Evolutionary conservation across 805 yeast genomes (phyloP), one percentile per base, ranked within the genome.

Genomic region (Ogataea neopini): DNA sequence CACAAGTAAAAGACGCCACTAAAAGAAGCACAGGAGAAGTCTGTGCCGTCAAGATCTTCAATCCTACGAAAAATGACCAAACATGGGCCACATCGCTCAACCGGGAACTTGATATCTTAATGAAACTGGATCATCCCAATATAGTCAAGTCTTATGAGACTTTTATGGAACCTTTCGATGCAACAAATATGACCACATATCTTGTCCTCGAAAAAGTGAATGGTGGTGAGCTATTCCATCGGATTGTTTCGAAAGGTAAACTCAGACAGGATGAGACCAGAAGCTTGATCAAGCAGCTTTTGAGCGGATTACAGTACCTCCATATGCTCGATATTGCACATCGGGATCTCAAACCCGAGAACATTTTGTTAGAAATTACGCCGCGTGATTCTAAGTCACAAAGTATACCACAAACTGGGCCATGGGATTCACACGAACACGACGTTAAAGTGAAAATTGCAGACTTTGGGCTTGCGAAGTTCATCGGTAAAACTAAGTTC

Each of bases 271-370:
- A 74, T 40, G 92, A 86, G 59, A 76, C 90, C 0, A 77, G 73
- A 47, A 79, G 79, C 0, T 67, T 86, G 2, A 81, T 81, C 57
- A 62, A 50, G 26, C 84, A 80, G 53, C 70, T 80, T 53, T 41
- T 69, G 15, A 40, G 52, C 59, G 99, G 97, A 5, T 71, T 92
- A 56, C 83, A 84, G 59, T 92, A 89, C 65, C 82, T 92, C 49
- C 99, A 92, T 65, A 80, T 90, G 4, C 95, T 96, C 9, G 95
- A 89, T 61, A 96, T 92, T 22, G 79, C 92, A 45, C 98, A 94
- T 67, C 78, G 99, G 44, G 98, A 92, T 68, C 73, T 92, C 59
- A 92, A 94, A 68, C 99, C 99, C 1, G 96, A 96, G 7, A 92
- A 92, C 62, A 71, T 92, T 30, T 73, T 92, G 39, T 71, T 53